These are phyloP conservation scores for Peronospora farinosa DNA, from an alignment of 352 stramenopile genomes.

Conservation along the genomic window DNA sequence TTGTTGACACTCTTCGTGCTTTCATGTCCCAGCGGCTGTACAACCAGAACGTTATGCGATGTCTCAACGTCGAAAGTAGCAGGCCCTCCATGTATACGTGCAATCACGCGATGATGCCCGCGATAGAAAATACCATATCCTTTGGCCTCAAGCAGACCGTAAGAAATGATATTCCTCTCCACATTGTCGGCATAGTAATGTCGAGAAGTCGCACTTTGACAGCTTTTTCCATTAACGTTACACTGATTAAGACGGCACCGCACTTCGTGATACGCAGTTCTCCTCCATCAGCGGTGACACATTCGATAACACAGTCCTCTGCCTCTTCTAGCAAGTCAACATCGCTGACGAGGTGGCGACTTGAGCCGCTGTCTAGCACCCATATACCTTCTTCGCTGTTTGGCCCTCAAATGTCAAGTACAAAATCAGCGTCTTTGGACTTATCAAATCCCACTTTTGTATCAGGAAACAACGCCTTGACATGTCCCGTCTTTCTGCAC, in stretches of 20 bases:
- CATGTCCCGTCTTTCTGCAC: constrained; percentile 5
- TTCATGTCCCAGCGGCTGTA: constrained; percentile 1
- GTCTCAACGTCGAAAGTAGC: constrained; percentile 6
- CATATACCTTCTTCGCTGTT: not conserved
- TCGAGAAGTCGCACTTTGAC: not conserved
- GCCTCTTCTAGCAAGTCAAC: not conserved
- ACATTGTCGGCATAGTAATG: not conserved
- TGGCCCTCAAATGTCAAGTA: not conserved
- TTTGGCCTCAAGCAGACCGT: constrained; percentile 18
- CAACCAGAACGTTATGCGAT: constrained; percentile 1
- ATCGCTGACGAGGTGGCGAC: not conserved
- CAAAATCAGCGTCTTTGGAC: not conserved
- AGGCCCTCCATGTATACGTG: not conserved
- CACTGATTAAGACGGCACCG: not conserved
- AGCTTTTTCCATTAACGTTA: not conserved
- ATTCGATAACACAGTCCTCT: not conserved
- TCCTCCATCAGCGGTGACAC: not conserved
- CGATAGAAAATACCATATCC: constrained; percentile 7
- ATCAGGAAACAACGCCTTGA: constrained; percentile 4
- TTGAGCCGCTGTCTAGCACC: too few species aligned
- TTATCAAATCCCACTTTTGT: not conserved
- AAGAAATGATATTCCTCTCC: constrained; percentile 21
- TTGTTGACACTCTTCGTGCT: not conserved
- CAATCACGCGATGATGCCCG: not conserved
- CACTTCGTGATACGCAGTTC: not conserved